Evolutionary conservation across 805 yeast species (phyloP), one percentile per base, ranked within the genome.

Genomic region (Candida nemodendra): DNA sequence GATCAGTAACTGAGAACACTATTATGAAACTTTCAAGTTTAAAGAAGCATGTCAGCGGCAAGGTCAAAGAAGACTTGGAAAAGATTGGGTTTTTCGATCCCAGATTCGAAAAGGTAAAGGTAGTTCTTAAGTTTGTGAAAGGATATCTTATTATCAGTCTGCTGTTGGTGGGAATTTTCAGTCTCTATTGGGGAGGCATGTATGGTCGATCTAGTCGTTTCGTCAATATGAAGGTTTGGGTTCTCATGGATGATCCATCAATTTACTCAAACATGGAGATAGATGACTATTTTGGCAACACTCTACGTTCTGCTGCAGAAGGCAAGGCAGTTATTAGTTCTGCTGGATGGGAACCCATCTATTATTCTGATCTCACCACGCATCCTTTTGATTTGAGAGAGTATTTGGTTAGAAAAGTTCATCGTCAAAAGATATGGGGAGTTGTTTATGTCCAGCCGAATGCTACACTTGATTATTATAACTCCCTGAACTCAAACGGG

Each of bases 371-470:
- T n/a, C 58, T 68, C 28, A 43, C 43, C 5, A 53, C 43, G n/a
- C 53, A 61, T 38, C 15, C 62, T 28, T 55, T 65, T 11, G 39
- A 53, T 7, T 35, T 68, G 6, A 56, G 56, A 18, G 61, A 64
- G 4, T 71, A 71, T 41, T 51, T 80, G 14, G 25, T 54, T 28
- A 50, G 66, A 18, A 61, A 63, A 41, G 71, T 82, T 2, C 77
- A 76, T 50, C 75, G 72, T 39, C 76, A 79, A 53, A 45, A 71
- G 7, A 74, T 65, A 45, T 83, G 89, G 88, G 67, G 74, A n/a
- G 72, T 78, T 1, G 59, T 80, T 19, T 69, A 71, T 42, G 72
- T 81, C 15, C 51, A 51, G 19, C 67, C 74, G 6, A 77, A 79
- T 52, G 74, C 81, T 1, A 71, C 84, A 2, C 49, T 53, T 16